Base-by-base conservation (phyloP, 208 protist species). In the Trypanosoma grayi region DNA sequence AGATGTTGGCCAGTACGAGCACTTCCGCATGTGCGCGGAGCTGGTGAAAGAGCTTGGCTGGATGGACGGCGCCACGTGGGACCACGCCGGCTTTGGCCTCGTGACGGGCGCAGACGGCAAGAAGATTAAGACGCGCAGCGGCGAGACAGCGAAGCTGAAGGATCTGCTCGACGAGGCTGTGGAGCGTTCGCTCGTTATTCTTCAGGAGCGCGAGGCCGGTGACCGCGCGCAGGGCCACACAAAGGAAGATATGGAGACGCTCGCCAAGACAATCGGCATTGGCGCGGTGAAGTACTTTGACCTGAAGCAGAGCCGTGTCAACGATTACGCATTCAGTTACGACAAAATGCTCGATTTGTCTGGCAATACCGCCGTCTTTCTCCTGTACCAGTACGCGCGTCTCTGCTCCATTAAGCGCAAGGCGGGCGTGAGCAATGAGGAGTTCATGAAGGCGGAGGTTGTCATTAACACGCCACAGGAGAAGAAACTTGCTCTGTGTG, bases 211-310 rank as follows among this genome's bases (percentile, higher is more conserved):
- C 44, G 90, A 96, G 70, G 58, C 53, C 22, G 63, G 78, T 59
- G 86, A 94, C 43, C 78, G 83, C 24, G 72, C 75, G 18, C 84
- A 95, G 70, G 88, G 85, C 36, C 78, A 92, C 72, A 77, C 73
- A 11, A 81, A 92, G 60, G 89, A 93, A 53, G 85, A 93, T 46
- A 90, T 94, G 76, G 60, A 66, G 50, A 41, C 60, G 16, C 88
- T 97, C 13, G 75, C 93, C 33, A 81, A 96, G 57, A 83, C 88
- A 30, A 89, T 99, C 37, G 97, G 97, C 14, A 78, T 98, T 55
- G 93, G 91, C 47, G 93, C 97, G 27, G 77, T 99, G 64, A 99
- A 98, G 79, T 99, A 99, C 84, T 98, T 92, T 62, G 98, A 99
- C 75, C 84, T 99, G 22, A 93, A 94, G 73, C 87, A 93, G 65